Conservation (phyloP, 257 asterid species). For the Echium plantagineum region DNA sequence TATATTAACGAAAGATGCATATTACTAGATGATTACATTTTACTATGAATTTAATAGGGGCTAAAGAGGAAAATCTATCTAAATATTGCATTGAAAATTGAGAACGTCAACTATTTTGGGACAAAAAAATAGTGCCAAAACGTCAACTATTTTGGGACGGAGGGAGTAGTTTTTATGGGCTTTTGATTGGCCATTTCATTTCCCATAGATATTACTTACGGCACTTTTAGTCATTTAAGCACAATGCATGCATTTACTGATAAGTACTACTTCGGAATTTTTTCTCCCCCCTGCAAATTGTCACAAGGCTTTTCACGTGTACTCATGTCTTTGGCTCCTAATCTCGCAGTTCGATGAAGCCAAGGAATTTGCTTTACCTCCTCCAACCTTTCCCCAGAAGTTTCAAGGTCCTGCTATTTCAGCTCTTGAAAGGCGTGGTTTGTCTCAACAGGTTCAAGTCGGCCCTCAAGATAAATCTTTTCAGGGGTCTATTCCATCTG, state of each 20-base stretch:
- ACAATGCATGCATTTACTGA: not conserved
- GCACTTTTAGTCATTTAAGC: not conserved
- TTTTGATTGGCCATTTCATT: not conserved
- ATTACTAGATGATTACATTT: no score
- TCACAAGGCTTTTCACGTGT: not conserved
- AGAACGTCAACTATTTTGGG: no score
- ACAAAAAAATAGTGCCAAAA: no score
- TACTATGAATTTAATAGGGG: no score
- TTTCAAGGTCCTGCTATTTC: slow-evolving; percentile 31
- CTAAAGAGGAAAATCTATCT: no score
- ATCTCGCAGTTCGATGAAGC: slow-evolving; percentile 38
- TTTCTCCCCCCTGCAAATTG: not conserved
- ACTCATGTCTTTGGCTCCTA: not conserved
- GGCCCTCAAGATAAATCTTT: slow-evolving; percentile 45
- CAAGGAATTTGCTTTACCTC: slow-evolving; percentile 37
- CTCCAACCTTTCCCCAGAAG: slow-evolving; percentile 40
- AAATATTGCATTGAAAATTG: no score
- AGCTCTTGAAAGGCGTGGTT: slow-evolving; percentile 39
- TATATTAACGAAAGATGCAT: no score
- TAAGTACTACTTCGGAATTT: not conserved
- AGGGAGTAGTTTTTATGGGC: no score
- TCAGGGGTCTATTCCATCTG: slow-evolving; percentile 40
- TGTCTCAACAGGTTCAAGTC: slow-evolving; percentile 31
- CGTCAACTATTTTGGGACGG: no score
- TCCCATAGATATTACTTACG: not conserved